These are phyloP conservation scores for Rhododendron simsii DNA, from an alignment of 148 eudicot genomes.

Conservation along the genomic window DNA sequence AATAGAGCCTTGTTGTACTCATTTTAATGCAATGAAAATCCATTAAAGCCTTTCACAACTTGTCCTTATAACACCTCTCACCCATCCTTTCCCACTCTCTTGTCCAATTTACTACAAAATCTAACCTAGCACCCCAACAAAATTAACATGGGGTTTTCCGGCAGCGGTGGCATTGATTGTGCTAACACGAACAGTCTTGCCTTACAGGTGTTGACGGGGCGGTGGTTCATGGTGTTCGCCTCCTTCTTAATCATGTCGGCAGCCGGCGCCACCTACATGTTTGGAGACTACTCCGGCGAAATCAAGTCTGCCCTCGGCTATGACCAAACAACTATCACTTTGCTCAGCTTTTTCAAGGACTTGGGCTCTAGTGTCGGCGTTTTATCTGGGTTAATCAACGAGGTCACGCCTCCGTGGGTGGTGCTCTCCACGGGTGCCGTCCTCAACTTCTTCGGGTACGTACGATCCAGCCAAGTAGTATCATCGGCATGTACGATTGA, in stretches of 20 bases:
- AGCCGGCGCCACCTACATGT: conserved; percentile 49
- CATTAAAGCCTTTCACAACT: too few relatives aligned
- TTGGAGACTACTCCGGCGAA: conserved; percentile 31
- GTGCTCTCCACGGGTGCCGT: conserved; percentile 38
- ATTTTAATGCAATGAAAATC: too few relatives aligned
- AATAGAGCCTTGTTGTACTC: too few relatives aligned
- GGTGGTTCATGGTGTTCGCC: conserved; percentile 53
- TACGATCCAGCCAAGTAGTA: background rate
- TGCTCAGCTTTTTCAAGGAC: conserved; percentile 45
- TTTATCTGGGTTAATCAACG: conserved; percentile 38
- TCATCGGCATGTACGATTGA: too few relatives aligned
- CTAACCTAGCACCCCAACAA: too few relatives aligned
- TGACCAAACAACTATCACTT: conserved; percentile 40
- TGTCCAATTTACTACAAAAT: too few relatives aligned
- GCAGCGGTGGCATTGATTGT: background rate
- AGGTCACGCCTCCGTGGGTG: conserved; percentile 44
- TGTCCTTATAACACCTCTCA: too few relatives aligned
- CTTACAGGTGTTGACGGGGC: conserved; percentile 28
- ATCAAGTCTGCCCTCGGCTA: conserved; percentile 34
- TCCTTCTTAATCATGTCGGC: conserved; percentile 38
- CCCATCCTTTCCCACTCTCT: too few relatives aligned
- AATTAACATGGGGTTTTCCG: background rate
- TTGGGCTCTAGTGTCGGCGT: conserved; percentile 39
- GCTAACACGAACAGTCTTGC: conserved; percentile 7
- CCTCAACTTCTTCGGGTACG: conserved; percentile 32